These are phyloP conservation scores for Amanita phalloides DNA, from an alignment of 768 basidiomycete genomes.

Conservation along the genomic window DNA sequence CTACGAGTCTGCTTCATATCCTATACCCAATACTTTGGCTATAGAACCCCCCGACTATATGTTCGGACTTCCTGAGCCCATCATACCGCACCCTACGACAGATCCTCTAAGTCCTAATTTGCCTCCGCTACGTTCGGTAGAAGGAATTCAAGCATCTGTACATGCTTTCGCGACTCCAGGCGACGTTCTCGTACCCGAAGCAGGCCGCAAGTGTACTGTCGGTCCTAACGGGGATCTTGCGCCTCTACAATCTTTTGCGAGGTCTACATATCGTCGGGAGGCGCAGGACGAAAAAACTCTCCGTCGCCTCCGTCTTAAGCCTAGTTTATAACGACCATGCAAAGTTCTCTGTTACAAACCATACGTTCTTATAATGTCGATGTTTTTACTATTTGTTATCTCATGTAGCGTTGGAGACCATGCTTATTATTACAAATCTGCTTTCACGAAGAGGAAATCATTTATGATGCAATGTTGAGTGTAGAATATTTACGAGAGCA, in stretches of 20 bases:
- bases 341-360: background rate
- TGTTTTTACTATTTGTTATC: background rate
- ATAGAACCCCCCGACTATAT: background rate
- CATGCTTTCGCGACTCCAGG: background rate
- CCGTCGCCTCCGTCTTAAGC: slow-evolving; percentile 2
- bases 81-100: background rate
- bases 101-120: background rate
- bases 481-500: background rate
- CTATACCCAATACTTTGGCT: background rate
- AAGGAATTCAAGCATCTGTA: slow-evolving; percentile 4
- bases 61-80: background rate
- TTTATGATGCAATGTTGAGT: background rate
- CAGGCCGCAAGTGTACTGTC: slow-evolving; percentile 1
- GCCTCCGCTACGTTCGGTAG: slow-evolving; percentile 3
- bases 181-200: background rate
- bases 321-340: background rate
- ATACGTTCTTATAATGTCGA: slow-evolving; percentile 1
- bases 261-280: slow-evolving; percentile 6
- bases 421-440: background rate
- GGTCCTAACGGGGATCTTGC: slow-evolving; percentile 5
- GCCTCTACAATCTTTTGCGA: slow-evolving; percentile 3
- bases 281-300: slow-evolving; percentile 6
- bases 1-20: background rate
- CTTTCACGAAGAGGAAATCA: background rate
- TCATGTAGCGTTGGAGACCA: background rate